Base-by-base conservation (phyloP, 1,139 yeast species). In the Taphrina communis region DNA sequence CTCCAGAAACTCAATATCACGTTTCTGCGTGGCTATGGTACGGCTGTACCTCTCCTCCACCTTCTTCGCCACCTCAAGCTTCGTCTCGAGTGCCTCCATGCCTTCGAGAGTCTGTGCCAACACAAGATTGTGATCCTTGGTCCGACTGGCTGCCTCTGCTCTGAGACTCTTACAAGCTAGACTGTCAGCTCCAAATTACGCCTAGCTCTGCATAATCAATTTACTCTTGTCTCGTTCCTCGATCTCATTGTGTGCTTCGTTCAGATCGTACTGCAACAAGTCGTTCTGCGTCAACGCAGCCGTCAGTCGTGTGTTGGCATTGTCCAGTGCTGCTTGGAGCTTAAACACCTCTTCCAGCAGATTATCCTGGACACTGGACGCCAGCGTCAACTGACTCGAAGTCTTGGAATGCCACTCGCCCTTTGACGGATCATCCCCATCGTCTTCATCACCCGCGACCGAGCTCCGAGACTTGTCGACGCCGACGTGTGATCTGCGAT, bases 311-410 rank as follows among this genome's bases (percentile, higher is more conserved):
- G 58, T 11, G 25, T 53, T 53, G 9, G 58, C 58, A 17, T 36
- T 36, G 8, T 53, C 58, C 17, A 53, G 17, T 14, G 58, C 58
- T n/a, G 25, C 35, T 53, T 53, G 58, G 7, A 53, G 58, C 42
- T 38, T 53, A 17, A 36, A 53, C 19, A 53, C 58, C 44, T 53
- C 58, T 25, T 53, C 58, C 12, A 53, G 42, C 21, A 53, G 42
- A 36, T 53, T 53, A 42, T 53, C 58, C 58, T 53, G 58, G n/a
- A 53, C 58, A 14, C 42, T 53, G 12, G 58, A 35, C 7, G 58
- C 58, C 36, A 50, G 36, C 12, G 53, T 50, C 36, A 50, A 21
- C 19, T 50, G 53, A 21, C 53, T 50, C 1, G 53, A 8, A 21
- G 53, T 50, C 53, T 50, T 50, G 12, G 31, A 21, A 2, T n/a